Base-by-base conservation (phyloP, 208 protist species). In the Endotrypanum monterogeii region DNA sequence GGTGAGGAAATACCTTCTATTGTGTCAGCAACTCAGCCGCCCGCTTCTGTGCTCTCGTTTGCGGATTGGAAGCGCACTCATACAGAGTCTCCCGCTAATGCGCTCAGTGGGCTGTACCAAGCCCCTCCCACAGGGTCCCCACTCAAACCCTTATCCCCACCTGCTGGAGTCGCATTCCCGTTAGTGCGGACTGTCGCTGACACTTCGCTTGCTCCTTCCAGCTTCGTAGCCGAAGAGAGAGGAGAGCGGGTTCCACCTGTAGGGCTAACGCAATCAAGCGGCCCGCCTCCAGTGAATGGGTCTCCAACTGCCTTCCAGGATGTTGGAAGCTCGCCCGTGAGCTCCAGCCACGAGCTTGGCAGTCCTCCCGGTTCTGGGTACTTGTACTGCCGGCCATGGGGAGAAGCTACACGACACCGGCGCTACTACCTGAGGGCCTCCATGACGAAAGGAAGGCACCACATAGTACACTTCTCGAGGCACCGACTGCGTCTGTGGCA, bases 351-450 rank as follows among this genome's bases (percentile, higher is more conserved):
- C 4, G 67, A 2, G 18, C 28, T 30, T 25, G 16, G 28, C 41
- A 67, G 61, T 28, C 9, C 52, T 25, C 76, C 76, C 4, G 50
- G 28, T 8, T 28, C 51, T 9, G 76, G 76, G 20, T 80, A 80
- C 46, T 39, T 80, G 62, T 80, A 80, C 48, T 75, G 68, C 68
- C 76, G 76, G 18, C 76, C 69, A 11, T 80, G 76, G 76, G 76
- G 69, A 4, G 67, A 69, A 44, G 51, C 69, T 25, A 48, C n/a
- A 23, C 50, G 54, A n/a, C 46, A 75, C 44, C 68, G 69, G 18
- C 63, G 76, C 16, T 80, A 80, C 69, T 80, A 80, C 61, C 16
- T 80, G 18, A 72, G 55, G 50, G 39, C 50, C 23, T 66, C 39
- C 18, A 30, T 69, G 6, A 28, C 35, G 14, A 37, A 60, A 20